Evolutionary conservation across 345 rosid species (phyloP).

Genomic region (Adansonia digitata): DNA sequence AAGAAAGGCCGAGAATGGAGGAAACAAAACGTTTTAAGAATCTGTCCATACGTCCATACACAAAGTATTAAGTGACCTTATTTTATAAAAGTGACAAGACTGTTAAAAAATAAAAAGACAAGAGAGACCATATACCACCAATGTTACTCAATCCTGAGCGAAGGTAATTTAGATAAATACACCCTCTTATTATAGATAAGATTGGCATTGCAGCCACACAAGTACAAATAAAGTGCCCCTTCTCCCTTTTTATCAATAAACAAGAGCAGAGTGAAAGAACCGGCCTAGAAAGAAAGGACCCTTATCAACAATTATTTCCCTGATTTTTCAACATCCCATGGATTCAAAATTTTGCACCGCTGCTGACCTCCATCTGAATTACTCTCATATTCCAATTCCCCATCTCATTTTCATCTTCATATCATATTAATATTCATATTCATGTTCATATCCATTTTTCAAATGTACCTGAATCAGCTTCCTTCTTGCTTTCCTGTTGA

Average conservation of each 20-base stretch:
- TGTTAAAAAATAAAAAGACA: too few relatives aligned
- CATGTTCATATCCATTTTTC: background rate
- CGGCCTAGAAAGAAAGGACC: background rate
- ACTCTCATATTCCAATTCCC: background rate
- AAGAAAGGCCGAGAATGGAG: background rate
- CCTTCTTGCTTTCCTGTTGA: background rate
- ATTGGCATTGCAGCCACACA: background rate
- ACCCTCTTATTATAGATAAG: background rate
- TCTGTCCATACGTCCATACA: background rate
- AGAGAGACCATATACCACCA: too few relatives aligned
- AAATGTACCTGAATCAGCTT: too few relatives aligned
- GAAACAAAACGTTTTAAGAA: background rate
- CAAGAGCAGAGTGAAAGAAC: background rate
- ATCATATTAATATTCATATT: background rate
- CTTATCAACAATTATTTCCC: too few relatives aligned
- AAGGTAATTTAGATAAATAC: background rate
- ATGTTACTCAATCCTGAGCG: background rate
- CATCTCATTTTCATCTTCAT: too few relatives aligned
- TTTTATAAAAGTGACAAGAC: background rate
- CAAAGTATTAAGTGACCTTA: background rate
- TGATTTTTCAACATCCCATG: background rate
- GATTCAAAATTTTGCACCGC: background rate
- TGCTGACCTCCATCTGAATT: conserved; percentile 9
- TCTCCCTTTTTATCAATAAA: background rate
- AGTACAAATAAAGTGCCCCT: background rate